phyloP scores from a whole-genome alignment of 2,329 filamentous ascomycete genomes.

The Botrytis paeoniae region DNA sequence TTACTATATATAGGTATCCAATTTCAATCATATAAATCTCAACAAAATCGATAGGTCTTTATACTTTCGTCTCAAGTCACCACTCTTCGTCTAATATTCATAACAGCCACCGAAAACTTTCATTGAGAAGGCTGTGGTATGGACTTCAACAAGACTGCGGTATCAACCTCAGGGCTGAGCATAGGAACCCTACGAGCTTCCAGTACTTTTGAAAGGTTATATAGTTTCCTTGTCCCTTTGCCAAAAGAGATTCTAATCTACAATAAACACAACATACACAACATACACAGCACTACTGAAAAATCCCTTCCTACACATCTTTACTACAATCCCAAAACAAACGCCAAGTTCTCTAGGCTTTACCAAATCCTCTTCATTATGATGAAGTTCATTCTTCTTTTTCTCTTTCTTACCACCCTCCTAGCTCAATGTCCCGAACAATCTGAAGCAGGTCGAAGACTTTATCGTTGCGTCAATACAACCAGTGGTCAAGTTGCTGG shows the following conservation, averaged over 20 bases:
- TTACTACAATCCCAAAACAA: not conserved
- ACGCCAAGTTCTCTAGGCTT: not conserved
- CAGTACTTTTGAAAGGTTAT: not conserved
- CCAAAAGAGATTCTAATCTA: not conserved
- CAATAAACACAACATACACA: not conserved
- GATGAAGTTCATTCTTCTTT: not conserved
- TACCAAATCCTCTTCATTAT: not conserved
- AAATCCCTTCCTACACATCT: not conserved
- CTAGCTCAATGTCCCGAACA: not conserved
- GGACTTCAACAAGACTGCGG: not conserved
- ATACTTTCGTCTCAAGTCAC: not conserved
- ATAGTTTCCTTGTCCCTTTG: not conserved
- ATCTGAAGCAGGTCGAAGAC: not conserved
- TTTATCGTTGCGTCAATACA: constrained; percentile 18
- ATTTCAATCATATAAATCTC: not conserved
- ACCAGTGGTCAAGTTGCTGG: constrained; percentile 32
- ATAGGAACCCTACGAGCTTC: not conserved
- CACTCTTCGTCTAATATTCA: not conserved
- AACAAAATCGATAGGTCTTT: not conserved
- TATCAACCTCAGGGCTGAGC: not conserved
- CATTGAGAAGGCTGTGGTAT: not conserved
- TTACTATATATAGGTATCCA: not conserved
- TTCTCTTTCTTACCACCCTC: not conserved
- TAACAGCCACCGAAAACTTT: not conserved
- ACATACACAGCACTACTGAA: not conserved